These are phyloP conservation scores for Fraxinus floribunda DNA, from an alignment of 305 asterid genomes.

Conservation along the genomic window DNA sequence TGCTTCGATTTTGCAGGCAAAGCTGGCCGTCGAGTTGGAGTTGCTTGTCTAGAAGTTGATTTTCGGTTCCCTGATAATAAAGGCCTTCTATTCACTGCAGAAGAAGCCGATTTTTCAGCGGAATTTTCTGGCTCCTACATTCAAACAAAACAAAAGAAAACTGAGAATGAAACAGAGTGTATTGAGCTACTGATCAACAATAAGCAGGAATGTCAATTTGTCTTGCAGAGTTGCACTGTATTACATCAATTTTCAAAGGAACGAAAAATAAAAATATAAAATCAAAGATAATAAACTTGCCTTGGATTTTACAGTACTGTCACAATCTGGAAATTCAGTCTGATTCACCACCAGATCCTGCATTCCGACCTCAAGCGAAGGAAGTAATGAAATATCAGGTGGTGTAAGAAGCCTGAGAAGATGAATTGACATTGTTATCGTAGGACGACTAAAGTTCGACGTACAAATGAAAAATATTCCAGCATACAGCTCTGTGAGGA, in stretches of 20 bases:
- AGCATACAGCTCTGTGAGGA: not conserved
- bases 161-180: not conserved
- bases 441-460: not conserved
- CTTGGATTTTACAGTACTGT: constrained; percentile 32
- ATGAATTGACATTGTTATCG: not conserved
- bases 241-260: not conserved
- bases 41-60: constrained; percentile 40
- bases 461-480: not conserved
- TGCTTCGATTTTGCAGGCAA: constrained; percentile 35
- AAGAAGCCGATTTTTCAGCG: constrained; percentile 17
- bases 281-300: constrained; percentile 27
- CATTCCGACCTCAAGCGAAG: constrained; percentile 31
- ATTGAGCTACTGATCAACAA: not conserved
- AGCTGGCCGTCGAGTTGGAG: constrained; percentile 40
- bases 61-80: constrained; percentile 24
- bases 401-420: constrained; percentile 59
- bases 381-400: constrained; percentile 41
- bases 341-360: constrained; percentile 27
- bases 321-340: constrained; percentile 14
- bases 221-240: not conserved
- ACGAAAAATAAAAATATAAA: not conserved
- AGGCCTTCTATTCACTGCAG: constrained; percentile 8
- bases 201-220: not conserved
- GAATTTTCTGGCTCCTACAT: constrained; percentile 39
- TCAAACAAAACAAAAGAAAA: too few relatives aligned